Conservation (phyloP, 2,329 filamentous ascomycete genomes). For the Furcasterigmium furcatum region DNA sequence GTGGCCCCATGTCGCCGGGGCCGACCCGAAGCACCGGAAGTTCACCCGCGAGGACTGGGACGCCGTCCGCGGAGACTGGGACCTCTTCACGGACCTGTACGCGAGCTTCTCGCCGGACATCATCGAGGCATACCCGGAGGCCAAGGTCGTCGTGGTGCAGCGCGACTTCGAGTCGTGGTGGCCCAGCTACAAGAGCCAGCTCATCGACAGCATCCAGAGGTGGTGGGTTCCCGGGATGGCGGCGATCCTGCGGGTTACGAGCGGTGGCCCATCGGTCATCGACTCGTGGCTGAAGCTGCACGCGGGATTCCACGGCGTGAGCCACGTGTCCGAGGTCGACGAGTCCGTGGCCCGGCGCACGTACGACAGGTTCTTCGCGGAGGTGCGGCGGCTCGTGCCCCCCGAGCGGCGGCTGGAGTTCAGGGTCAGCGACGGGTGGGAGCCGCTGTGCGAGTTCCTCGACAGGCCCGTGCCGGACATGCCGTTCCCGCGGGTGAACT, state of each 20-base stretch:
- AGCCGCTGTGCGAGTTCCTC: constrained; percentile 35
- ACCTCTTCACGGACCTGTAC: constrained; percentile 52
- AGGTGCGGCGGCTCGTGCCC: constrained; percentile 6
- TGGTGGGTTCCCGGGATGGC: neutral
- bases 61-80: constrained; percentile 49
- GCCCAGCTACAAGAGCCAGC: constrained; percentile 3
- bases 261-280: too few species aligned
- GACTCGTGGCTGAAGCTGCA: too few species aligned
- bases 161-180: constrained; percentile 22
- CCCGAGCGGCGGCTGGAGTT: constrained; percentile 26
- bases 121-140: constrained; percentile 36
- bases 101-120: constrained; percentile 53
- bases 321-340: neutral
- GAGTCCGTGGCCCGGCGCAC: neutral
- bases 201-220: constrained; percentile 3
- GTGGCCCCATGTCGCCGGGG: neutral
- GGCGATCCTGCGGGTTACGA: neutral
- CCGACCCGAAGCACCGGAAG: neutral
- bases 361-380: constrained; percentile 6
- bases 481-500: constrained; percentile 29
- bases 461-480: constrained; percentile 26
- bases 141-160: constrained; percentile 32
- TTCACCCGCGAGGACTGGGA: constrained; percentile 39
- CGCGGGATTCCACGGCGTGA: neutral
- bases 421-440: constrained; percentile 34